Conservation (phyloP, 1,284 basidiomycete genomes). For the Boletus hoseneyae region DNA sequence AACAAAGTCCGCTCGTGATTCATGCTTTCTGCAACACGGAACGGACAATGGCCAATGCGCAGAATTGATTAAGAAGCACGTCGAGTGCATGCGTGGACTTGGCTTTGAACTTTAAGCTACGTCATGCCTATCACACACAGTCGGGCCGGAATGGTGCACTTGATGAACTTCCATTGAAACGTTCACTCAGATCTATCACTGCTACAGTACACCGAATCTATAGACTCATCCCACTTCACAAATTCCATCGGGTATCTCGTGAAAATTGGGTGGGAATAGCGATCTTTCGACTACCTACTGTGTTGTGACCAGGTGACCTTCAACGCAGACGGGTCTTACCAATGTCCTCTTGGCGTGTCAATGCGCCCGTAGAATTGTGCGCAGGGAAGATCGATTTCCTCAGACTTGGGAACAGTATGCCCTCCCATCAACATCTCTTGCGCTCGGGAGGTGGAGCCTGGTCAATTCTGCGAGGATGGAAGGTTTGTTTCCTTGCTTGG, state of each 20-base stretch:
- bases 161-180: background rate
- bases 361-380: background rate
- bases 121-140: background rate
- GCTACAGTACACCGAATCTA: background rate
- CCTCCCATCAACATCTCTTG: background rate
- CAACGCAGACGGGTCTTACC: background rate
- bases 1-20: constrained; percentile 88
- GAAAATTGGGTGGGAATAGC: background rate
- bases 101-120: constrained; percentile 74
- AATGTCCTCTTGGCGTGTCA: background rate
- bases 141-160: background rate
- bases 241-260: background rate
- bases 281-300: background rate
- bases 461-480: background rate
- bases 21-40: constrained; percentile 84
- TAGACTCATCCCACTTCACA: constrained; percentile 12
- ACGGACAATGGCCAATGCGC: constrained; percentile 78
- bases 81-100: constrained; percentile 86
- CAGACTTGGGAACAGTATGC: background rate
- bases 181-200: constrained; percentile 4
- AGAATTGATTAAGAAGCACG: constrained; percentile 75
- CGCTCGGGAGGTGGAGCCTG: background rate
- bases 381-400: background rate
- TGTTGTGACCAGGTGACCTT: background rate
- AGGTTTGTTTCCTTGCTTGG: background rate